Evolutionary conservation across 2,329 filamentous ascomycete species (phyloP), one percentile per base, ranked within the genome.

Genomic region (Botrytis paeoniae): DNA sequence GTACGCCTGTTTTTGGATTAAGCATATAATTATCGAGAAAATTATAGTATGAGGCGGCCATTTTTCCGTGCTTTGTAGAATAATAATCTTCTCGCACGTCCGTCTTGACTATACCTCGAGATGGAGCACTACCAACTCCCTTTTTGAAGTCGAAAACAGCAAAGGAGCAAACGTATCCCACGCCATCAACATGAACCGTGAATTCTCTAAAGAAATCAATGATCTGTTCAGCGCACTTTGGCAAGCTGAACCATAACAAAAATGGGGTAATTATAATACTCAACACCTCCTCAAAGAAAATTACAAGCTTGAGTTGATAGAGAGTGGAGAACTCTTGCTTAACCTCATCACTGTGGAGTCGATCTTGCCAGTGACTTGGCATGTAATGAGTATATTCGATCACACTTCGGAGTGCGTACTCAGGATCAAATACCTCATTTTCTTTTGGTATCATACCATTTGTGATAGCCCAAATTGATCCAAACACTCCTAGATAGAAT

Each of bases 171-270:
- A 98, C 94, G 77, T 98, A 95, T 35, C 96, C 96, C 51, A 99
- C 87, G 0, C 96, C 96, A 80, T 99, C 96, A 25, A 99, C 95
- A 78, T 99, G 95, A 35, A 99, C 91, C 0, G 96, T 98, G 78
- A 98, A 98, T 81, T 99, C 96, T 57, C 96, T 91, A 85, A 99
- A 98, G 83, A 99, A 99, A 83, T 99, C 96, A 73, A 98, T 91
- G 75, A 99, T 92, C 74, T 95, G 93, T 77, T 98, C 95, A 80
- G 93, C 95, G 81, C 93, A 97, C 77, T 91, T 92, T 0, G 95
- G 94, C 48, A 98, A 86, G 75, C 93, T 95, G 80, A 93, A 92
- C 83, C 95, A 92, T 20, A 99, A 87, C 60, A 99, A 88, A 78
- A 97, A 91, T 0, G 96, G 96, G 0, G 95, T 97, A 73, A 97